Conservation (phyloP, 1,284 basidiomycete species). For the Cronartium quercuum region DNA sequence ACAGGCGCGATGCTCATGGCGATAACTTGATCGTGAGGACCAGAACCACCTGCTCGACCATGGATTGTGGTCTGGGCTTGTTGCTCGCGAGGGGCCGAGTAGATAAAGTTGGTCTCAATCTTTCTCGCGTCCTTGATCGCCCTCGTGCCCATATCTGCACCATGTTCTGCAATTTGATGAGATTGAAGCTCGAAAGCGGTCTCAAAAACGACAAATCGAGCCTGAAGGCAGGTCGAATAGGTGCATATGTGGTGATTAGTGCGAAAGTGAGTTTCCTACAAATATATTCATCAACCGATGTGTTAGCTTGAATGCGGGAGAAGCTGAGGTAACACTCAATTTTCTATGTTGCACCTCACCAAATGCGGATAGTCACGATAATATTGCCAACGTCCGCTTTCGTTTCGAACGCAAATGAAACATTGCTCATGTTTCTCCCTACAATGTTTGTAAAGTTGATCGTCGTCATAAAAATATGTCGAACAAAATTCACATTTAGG, state of each 20-base stretch:
- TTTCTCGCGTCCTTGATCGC: conserved; percentile 72
- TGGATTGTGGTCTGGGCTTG: conserved; percentile 3
- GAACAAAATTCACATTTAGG: conserved; percentile 86
- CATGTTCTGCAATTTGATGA: conserved; percentile 82
- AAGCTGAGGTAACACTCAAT: conserved; percentile 40
- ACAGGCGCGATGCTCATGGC: conserved; percentile 40
- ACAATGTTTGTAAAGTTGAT: conserved; percentile 92
- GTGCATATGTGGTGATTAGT: conserved; percentile 69
- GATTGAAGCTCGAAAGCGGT: conserved; percentile 81
- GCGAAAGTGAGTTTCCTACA: conserved; percentile 45
- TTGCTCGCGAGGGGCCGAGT: conserved; percentile 56
- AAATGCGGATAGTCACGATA: conserved; percentile 54
- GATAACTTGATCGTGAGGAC: conserved; percentile 28
- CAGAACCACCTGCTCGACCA: conserved; percentile 34
- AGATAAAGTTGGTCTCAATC: conserved; percentile 72
- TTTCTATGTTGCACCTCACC: conserved; percentile 11
- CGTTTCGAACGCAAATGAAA: conserved; percentile 76
- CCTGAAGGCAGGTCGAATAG: conserved; percentile 66
- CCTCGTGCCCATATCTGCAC: conserved; percentile 67
- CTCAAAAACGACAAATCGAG: conserved; percentile 92
- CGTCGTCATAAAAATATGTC: conserved; percentile 80
- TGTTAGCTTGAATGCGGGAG: conserved; percentile 47
- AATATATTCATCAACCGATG: neutral
- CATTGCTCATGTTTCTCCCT: conserved; percentile 92
- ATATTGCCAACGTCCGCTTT: conserved; percentile 70